These are phyloP conservation scores for Rachicladosporium sp. DNA, from an alignment of 2,329 filamentous ascomycete species.

Conservation along the genomic window DNA sequence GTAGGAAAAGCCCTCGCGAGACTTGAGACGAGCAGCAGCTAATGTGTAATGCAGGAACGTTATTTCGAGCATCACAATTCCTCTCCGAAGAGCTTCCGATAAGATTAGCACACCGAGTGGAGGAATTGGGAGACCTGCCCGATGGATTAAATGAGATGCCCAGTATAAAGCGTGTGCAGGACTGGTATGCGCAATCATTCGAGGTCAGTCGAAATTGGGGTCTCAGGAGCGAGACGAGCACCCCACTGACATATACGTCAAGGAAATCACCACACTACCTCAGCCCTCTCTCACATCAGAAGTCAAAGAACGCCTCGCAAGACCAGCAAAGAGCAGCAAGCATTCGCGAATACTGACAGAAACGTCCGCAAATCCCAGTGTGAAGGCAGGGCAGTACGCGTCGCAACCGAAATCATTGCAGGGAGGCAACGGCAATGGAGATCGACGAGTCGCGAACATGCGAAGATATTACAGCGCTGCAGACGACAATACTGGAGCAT, in stretches of 20 bases:
- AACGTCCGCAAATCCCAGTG: slow-evolving; percentile 79
- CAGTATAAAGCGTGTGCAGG: slow-evolving; percentile 84
- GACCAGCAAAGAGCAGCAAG: slow-evolving; percentile 46
- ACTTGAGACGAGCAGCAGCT: neutral
- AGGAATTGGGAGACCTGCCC: slow-evolving; percentile 81
- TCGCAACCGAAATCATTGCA: slow-evolving; percentile 36
- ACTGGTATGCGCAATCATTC: slow-evolving; percentile 99
- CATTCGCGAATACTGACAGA: slow-evolving; percentile 60
- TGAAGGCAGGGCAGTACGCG: slow-evolving; percentile 69
- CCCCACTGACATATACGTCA: slow-evolving; percentile 20
- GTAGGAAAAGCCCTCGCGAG: slow-evolving; percentile 36
- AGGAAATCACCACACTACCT: slow-evolving; percentile 85
- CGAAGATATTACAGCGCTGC: slow-evolving; percentile 74
- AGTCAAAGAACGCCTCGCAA: slow-evolving; percentile 66
- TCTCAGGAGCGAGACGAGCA: slow-evolving; percentile 1
- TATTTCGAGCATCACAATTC: slow-evolving; percentile 96
- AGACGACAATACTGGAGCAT: slow-evolving; percentile 75
- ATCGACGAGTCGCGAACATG: slow-evolving; percentile 31
- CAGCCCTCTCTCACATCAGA: slow-evolving; percentile 65
- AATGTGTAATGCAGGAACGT: slow-evolving; percentile 50
- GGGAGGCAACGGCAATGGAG: slow-evolving; percentile 33
- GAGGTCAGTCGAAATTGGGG: slow-evolving; percentile 51
- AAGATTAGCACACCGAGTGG: slow-evolving; percentile 86
- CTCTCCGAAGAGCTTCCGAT: slow-evolving; percentile 97
- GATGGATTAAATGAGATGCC: slow-evolving; percentile 98